Conservation (phyloP, 2,329 filamentous ascomycete genomes). For the Nemania sp. region DNA sequence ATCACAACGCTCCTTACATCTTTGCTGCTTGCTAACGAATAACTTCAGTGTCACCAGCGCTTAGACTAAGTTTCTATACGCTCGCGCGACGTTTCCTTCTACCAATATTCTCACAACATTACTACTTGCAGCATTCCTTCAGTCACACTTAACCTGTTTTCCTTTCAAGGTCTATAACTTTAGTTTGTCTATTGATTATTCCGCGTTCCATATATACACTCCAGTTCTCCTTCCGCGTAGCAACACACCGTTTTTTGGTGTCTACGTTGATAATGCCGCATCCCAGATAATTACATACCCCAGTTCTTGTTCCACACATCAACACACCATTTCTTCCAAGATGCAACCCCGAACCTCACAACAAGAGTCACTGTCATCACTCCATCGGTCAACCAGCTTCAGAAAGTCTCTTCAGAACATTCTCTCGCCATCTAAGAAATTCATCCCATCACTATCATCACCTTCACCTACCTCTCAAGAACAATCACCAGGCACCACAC, state of each 20-base stretch:
- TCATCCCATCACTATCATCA: background rate
- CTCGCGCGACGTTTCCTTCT: no score
- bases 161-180: no score
- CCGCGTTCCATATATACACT: no score
- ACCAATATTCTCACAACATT: background rate
- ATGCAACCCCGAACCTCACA: slow-evolving; percentile 5
- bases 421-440: background rate
- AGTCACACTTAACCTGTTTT: no score
- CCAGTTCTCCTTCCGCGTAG: no score
- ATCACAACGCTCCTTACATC: background rate
- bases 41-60: no score
- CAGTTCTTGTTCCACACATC: background rate
- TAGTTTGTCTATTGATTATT: no score
- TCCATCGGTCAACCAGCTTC: slow-evolving; percentile 2
- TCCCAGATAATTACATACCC: background rate
- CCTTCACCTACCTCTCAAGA: no score
- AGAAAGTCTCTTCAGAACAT: slow-evolving; percentile 12
- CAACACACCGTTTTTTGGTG: no score
- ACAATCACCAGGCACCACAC: background rate
- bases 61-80: no score
- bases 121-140: no score
- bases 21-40: background rate
- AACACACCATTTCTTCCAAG: background rate
- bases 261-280: no score
- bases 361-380: background rate